Base-by-base conservation (phyloP, 306 rosid genomes). In the Ochetophila trinervis region DNA sequence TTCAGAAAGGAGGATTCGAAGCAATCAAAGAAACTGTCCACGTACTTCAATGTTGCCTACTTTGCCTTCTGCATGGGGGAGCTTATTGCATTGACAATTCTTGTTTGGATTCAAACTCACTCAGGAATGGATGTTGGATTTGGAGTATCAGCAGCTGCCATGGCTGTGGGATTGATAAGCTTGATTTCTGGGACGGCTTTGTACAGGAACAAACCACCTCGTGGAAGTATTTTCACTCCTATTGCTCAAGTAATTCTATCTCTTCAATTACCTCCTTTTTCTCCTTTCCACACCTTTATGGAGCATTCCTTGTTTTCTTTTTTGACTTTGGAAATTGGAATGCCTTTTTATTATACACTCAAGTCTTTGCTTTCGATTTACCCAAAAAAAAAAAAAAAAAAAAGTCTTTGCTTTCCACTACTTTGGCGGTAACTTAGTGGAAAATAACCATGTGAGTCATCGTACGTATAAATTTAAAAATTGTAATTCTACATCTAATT, bases 51-150 rank as follows among this genome's bases (percentile, higher is more conserved):
- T 14, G 71, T 67, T 2, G 88, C 88, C 48, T 83, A 83, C 69
- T 83, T 86, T 27, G 83, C 91, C 32, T 83, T 86, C 67, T 80
- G 88, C 69, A 68, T 73, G 22, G 91, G 91, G 0, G 86, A 81
- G 67, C 83, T 83, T 20, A 10, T 74, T 55, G 86, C 86, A 3
- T 65, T 86, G 4, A 86, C 91, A 11, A 64, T 86, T 19, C 83
- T 86, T 0, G 88, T 86, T 42, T 86, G 91, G 91, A 57, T 86
- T 42, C 91, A 86, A 69, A 83, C 88, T 18, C 74, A 80, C 57
- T 78, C 81, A 1, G 91, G 91, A 6, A 83, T 83, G 91, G 91
- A 86, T 55, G 69, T 80, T 4, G 88, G 91, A 16, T 83, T 86
- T 24, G 85, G 86, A 12, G 81, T 78, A 12, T 86, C 91, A 4